Evolutionary conservation across 306 rosid genomes (phyloP).

Genomic region (Trifolium repens): DNA sequence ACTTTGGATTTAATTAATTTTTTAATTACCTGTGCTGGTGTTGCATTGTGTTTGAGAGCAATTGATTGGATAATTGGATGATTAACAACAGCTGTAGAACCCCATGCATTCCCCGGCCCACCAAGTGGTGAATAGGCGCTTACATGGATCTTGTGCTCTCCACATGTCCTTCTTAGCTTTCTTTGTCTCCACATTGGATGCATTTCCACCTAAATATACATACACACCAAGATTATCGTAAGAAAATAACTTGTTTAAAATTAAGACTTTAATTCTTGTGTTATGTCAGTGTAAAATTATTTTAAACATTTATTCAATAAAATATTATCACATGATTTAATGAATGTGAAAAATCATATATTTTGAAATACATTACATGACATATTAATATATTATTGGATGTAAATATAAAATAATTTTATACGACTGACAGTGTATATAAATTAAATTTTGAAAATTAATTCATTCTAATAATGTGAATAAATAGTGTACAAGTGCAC

Average conservation of each 20-base stretch:
- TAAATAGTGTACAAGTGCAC: background rate
- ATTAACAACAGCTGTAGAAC: conserved; percentile 75
- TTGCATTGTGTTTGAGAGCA: conserved; percentile 65
- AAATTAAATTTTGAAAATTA: too few relatives aligned
- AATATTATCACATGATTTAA: too few relatives aligned
- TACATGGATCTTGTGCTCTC: conserved; percentile 67
- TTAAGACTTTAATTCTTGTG: too few relatives aligned
- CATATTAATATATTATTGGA: too few relatives aligned
- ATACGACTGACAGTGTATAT: too few relatives aligned
- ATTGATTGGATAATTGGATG: conserved; percentile 65
- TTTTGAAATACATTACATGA: too few relatives aligned
- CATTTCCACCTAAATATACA: conserved; percentile 81
- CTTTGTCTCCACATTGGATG: conserved; percentile 93
- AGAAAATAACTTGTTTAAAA: background rate
- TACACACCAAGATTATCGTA: background rate
- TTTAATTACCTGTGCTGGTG: conserved; percentile 75
- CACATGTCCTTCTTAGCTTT: conserved; percentile 64
- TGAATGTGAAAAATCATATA: too few relatives aligned
- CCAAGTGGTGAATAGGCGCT: conserved; percentile 95
- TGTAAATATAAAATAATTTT: too few relatives aligned
- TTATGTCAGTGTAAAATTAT: too few relatives aligned
- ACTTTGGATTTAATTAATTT: background rate
- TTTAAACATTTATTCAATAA: too few relatives aligned
- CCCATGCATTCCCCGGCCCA: conserved; percentile 93
- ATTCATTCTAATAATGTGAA: background rate